Percentiles rank a stretch among this genome's conserved stretches.
Conservation (phyloP, 2,329 filamentous ascomycete genomes). For the Samsoniella hepiali region DNA sequence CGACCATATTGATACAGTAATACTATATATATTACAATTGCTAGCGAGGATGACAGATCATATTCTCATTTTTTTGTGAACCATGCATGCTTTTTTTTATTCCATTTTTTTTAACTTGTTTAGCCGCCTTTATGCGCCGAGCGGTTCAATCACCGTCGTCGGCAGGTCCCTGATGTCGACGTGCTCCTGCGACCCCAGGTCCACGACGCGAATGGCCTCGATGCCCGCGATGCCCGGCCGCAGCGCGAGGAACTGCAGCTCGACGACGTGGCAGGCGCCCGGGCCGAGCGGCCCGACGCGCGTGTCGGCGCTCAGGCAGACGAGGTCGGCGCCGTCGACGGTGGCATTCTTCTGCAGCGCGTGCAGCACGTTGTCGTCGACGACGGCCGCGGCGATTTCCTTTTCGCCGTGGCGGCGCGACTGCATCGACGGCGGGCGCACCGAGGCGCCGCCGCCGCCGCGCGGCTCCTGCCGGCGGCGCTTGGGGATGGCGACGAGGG, state of each 20-base stretch:
- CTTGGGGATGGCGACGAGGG: constrained; percentile 64
- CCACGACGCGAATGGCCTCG: constrained; percentile 70
- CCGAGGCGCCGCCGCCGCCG: constrained; percentile 27
- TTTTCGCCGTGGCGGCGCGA: constrained; percentile 35
- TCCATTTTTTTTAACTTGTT: not conserved
- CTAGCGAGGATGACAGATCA: not conserved
- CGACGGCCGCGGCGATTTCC: constrained; percentile 60
- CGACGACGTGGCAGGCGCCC: constrained; percentile 69
- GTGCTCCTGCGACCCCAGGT: constrained; percentile 70
- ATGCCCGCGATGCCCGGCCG: constrained; percentile 64
- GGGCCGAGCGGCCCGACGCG: constrained; percentile 70
- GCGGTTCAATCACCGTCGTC: constrained; percentile 55
- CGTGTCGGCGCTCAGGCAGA: constrained; percentile 73
- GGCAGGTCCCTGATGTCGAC: constrained; percentile 75
- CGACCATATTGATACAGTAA: not conserved
- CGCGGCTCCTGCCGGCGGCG: constrained; percentile 57
- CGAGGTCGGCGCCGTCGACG: constrained; percentile 62
- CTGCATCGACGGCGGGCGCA: constrained; percentile 51
- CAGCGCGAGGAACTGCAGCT: constrained; percentile 69
- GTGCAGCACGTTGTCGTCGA: constrained; percentile 70
- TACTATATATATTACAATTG: not conserved
- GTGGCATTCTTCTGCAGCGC: constrained; percentile 65
- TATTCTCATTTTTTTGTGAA: not conserved
- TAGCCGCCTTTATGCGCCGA: constrained; percentile 18
- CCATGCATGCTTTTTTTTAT: not conserved